Base-by-base conservation (phyloP, 2,329 filamentous ascomycete species). In the Fusarium keratoplasticum region DNA sequence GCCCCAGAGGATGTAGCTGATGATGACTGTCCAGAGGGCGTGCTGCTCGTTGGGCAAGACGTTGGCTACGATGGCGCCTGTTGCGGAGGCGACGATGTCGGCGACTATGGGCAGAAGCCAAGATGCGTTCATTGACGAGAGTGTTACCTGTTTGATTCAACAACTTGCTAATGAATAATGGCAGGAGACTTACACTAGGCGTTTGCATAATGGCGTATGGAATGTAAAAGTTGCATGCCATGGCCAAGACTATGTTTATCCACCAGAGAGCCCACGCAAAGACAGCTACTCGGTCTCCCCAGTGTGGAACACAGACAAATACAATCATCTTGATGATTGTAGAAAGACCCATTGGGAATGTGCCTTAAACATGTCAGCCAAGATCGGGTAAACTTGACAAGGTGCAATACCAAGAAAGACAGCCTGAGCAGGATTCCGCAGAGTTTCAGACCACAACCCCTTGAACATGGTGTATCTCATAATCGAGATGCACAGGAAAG, bases 81-180 rank as follows among this genome's bases (percentile, higher is more conserved):
- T 85, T 2, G 87, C 87, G 0, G 91, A 84, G 1, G 90, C 89
- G 36, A 93, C 90, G 35, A 93, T 88, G 2, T 88, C 87, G 1
- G 90, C 85, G 2, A 90, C 89, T 31, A 92, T 89, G 1, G 91
- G 91, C 11, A 93, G 83, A 1, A 93, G 84, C 80, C 89, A 89
- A 0, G 86, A 86, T 0, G 90, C 90, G 1, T 89, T 92, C 77
- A 92, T 89, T 6, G 84, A 61, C 1, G 73, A 65, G 6, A 67
- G 61, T 11, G 50, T 58, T n/a, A 66, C 83, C 57, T 82, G 6
- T 14, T 27, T 1, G 6, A 22, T 29, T 22, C 7, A 40, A 7
- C 35, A 35, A 47, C 52, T 79, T 74, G 47, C 47, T 2, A 16
- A 33, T 27, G 11, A 8, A 22, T n/a, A 36, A 13, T 54, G 70